These are phyloP conservation scores for Talaromyces ruber DNA, from an alignment of 495 filamentous ascomycete species.

Conservation along the genomic window DNA sequence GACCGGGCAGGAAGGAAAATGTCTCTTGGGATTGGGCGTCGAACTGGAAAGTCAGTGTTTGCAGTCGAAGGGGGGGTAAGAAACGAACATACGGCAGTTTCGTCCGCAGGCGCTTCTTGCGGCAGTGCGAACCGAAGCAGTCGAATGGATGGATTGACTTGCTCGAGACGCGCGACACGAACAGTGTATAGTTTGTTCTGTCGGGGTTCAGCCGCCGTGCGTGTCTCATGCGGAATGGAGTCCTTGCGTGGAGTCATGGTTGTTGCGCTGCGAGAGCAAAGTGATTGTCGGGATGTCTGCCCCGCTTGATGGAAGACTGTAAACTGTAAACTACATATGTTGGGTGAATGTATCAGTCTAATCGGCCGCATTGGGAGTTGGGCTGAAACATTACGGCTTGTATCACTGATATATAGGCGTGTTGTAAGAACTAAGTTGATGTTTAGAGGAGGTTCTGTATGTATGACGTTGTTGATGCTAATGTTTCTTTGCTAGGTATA, in stretches of 20 bases:
- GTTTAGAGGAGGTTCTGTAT: neutral
- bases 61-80: conserved; percentile 17
- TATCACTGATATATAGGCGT: no score
- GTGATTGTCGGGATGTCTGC: neutral
- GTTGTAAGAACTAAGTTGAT: neutral
- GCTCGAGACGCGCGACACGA: conserved; percentile 35
- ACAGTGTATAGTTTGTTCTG: conserved; percentile 46
- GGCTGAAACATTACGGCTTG: neutral
- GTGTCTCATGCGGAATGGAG: conserved; percentile 46
- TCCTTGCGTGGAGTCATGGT: conserved; percentile 17
- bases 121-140: conserved; percentile 38
- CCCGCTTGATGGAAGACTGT: neutral
- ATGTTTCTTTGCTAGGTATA: neutral
- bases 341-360: neutral
- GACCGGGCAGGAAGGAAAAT: conserved; percentile 64
- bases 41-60: conserved; percentile 7
- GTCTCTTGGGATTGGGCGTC: conserved; percentile 16
- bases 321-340: neutral
- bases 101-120: conserved; percentile 6
- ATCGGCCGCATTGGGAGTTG: neutral
- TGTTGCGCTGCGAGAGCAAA: neutral
- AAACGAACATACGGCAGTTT: conserved; percentile 20
- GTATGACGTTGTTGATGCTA: neutral
- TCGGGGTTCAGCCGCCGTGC: conserved; percentile 66
- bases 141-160: conserved; percentile 39